Evolutionary conservation across 164 flowering plant species (phyloP).

Genomic region (Nelumbo lutea): DNA sequence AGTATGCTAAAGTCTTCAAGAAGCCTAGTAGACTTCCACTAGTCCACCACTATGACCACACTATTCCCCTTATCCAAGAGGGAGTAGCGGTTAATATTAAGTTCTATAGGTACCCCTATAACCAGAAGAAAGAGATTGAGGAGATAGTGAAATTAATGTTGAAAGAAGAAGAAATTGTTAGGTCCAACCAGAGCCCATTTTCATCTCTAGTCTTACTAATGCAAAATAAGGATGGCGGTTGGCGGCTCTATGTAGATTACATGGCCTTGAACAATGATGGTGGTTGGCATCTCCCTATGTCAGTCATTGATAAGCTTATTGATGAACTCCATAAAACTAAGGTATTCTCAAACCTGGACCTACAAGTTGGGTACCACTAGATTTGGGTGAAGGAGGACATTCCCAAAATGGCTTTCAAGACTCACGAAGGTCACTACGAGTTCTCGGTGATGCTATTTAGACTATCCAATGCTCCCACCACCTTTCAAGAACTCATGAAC

Average conservation of each 20-base stretch:
- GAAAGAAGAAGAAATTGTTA: not conserved
- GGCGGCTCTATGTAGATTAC: slow-evolving; percentile 12
- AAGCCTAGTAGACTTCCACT: not conserved
- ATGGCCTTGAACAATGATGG: not conserved
- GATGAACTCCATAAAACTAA: slow-evolving; percentile 7
- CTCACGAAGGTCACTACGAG: not conserved
- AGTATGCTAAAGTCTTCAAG: not conserved
- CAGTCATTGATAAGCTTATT: slow-evolving; percentile 7
- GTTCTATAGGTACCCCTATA: not conserved
- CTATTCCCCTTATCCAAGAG: not conserved
- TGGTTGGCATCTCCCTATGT: slow-evolving; percentile 7
- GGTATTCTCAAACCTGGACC: slow-evolving; percentile 9
- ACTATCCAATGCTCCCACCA: not conserved
- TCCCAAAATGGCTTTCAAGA: not conserved
- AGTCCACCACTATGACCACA: not conserved
- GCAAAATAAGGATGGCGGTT: not conserved
- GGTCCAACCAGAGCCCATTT: slow-evolving; percentile 2
- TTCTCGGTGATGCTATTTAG: not conserved
- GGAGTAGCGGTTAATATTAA: not conserved
- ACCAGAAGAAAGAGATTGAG: not conserved
- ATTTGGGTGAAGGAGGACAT: not conserved
- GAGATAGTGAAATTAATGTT: not conserved
- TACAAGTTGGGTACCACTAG: not conserved
- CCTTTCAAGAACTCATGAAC: not conserved
- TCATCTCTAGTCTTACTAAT: slow-evolving; percentile 5